Base-by-base conservation (phyloP, 2,329 filamentous ascomycete species). In the Aspergillus cejpii region DNA sequence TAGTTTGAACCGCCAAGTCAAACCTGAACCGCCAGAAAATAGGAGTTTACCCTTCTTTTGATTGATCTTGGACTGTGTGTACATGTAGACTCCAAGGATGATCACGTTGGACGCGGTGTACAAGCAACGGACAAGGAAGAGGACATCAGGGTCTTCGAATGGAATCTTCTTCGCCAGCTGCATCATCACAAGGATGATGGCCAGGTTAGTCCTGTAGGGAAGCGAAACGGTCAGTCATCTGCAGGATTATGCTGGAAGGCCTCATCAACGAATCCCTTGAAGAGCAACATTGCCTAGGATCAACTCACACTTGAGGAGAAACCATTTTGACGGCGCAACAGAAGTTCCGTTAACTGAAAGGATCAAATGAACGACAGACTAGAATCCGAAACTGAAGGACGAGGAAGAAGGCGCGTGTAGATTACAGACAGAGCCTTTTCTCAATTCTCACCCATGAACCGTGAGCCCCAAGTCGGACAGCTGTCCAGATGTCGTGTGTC, bases 151-250 rank as follows among this genome's bases (percentile, higher is more conserved):
- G 64, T 97, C 84, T 23, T 97, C 91, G 63, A 97, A 95, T 39
- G 90, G 88, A 50, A 98, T 83, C 72, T 84, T 87, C 80, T 97
- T 97, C 60, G 89, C 86, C 50, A 94, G 85, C 78, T 96, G 91
- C 88, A 97, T 96, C 85, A 96, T 94, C 66, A 87, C 86, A 59
- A 95, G 81, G 74, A 94, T 90, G 83, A 95, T 89, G 75, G 87
- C 77, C 69, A 95, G 78, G 79, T 95, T 95, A 69, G 86, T 87
- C 62, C 89, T 94, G 70, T 57, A 52, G 43, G 50, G 50, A 48
- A 33, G 17, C 42, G 20, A 11, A 5, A 19, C 19, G 14, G 31
- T 62, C 47, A 57, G 48, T 24, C 6, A 43, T 34, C 23, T 17
- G 38, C 23, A 21, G 41, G n/a, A 41, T 15, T 8, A 6, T n/a